Base-by-base conservation (phyloP, 495 filamentous ascomycete species). In the Xylaria acuta region DNA sequence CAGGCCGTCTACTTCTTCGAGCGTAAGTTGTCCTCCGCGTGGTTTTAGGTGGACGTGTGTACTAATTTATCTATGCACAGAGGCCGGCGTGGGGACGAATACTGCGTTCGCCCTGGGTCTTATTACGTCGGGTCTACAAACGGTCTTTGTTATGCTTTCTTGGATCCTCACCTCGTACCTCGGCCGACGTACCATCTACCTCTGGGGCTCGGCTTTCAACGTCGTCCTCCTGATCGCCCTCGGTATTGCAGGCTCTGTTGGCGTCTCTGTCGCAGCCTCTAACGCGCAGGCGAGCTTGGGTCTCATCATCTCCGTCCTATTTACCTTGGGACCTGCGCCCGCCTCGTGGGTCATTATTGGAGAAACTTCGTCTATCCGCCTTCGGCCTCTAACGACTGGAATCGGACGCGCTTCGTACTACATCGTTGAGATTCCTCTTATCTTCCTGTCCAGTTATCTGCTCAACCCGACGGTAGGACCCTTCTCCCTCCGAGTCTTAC, bases 281-380 rank as follows among this genome's bases (percentile, higher is more conserved):
- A 75, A 82, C 63, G 87, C 87, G 41, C 82, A 85, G 76, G 87
- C 87, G 34, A 85, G 84, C 43, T 79, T 89, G 40, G 87, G 87
- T 67, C 77, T 89, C 16, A 88, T 89, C 74, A 79, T 89, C 74
- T 88, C 86, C 65, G 83, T 89, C 72, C 78, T 85, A 53, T 89
- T 87, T 78, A 81, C 80, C 69, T 78, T 86, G 69, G 85, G 84
- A 71, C 85, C 83, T 27, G 87, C 83, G 38, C 87, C 87, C 68
- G 83, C 83, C 64, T 87, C 87, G 62, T 89, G 83, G 82, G 84
- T 86, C 78, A 86, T 88, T 71, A 89, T 90, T 71, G 86, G 84
- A 43, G 87, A 89, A 76, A 89, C 87, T 63, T 86, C 88, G 45
- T 80, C 87, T 69, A 82, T 89, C 76, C 87, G 87, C 70, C 86